These are phyloP conservation scores for Fraxinus quadrangulata DNA, from an alignment of 257 asterid species.

Conservation along the genomic window DNA sequence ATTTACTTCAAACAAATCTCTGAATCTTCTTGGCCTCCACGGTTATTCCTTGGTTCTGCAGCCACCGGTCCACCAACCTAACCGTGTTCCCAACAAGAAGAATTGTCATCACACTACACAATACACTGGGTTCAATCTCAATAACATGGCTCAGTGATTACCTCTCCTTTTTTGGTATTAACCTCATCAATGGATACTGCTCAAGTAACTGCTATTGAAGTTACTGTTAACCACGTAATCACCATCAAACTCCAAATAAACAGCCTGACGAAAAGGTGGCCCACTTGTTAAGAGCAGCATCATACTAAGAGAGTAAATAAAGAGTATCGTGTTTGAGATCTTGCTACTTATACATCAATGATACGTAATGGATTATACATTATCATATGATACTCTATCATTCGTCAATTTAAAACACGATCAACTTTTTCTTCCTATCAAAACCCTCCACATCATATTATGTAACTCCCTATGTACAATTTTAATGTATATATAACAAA, in stretches of 20 bases:
- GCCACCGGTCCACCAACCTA: conserved; percentile 37
- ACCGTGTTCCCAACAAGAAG: conserved; percentile 45
- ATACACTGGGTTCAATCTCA: conserved; percentile 25
- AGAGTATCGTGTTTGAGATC: background rate
- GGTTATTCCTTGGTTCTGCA: conserved; percentile 24
- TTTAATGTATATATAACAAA: too few relatives aligned
- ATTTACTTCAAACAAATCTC: conserved; percentile 4
- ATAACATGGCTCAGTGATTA: conserved; percentile 30
- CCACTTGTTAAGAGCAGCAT: conserved; percentile 60
- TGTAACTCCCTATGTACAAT: too few relatives aligned
- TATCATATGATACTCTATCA: too few relatives aligned
- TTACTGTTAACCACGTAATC: conserved; percentile 54
- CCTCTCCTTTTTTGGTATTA: conserved; percentile 27
- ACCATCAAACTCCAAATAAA: conserved; percentile 53
- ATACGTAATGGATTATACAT: too few relatives aligned
- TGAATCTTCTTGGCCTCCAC: conserved; percentile 17
- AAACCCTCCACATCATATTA: too few relatives aligned
- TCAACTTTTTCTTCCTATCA: too few relatives aligned
- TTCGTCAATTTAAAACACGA: too few relatives aligned
- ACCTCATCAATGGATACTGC: conserved; percentile 32
- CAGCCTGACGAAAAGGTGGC: conserved; percentile 36
- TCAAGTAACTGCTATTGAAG: conserved; percentile 33
- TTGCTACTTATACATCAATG: too few relatives aligned
- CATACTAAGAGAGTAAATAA: conserved; percentile 51
- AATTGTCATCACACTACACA: conserved; percentile 43